Base-by-base conservation (phyloP, 768 basidiomycete species). In the Podaxis sp. region DNA sequence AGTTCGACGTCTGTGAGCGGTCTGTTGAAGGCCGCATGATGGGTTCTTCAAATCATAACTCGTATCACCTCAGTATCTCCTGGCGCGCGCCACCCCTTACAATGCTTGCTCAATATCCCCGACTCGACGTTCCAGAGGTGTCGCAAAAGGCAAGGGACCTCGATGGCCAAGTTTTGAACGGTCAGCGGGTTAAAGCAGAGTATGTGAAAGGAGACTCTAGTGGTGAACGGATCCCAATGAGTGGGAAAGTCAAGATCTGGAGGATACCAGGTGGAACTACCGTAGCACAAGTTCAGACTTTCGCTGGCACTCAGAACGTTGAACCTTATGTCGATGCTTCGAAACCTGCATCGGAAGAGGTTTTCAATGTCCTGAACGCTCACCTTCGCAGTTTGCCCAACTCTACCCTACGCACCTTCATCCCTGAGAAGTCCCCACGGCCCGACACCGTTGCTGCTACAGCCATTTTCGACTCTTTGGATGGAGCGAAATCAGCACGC, bases 1-100 rank as follows among this genome's bases (percentile, higher is more conserved):
- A 66, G 7, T 79, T 86, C 46, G 80, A 81, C 65, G 72, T 82
- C 40, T 72, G 74, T 49, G 69, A 79, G 40, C 79, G 76, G 53
- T 73, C 75, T 39, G 73, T 72, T 58, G 63, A 74, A 11, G 76
- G 77, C 40, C 61, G 55, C 39, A 75, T 77, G 6, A 84, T 85
- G 84, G 79, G 68, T 22, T 73, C 70, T 8, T 66, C 73, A 1
- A 65, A 65, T 3, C 72, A 72, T 3, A 74, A 75, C 30, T 51
- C 70, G 3, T 74, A 84, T 13, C 73, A 77, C 39, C 67, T 88
- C 57, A 79, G 77, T 0, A 76, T 87, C 52, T 79, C 77, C 12
- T 89, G 87, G 84, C 75, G 71, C 6, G 71, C 73, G 0, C 85
- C 86, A 1, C 82, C 80, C 17, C 68, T 68, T 4, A 71, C 78